Evolutionary conservation across 495 filamentous ascomycete genomes (phyloP).

Genomic region (Daldinia childiae): DNA sequence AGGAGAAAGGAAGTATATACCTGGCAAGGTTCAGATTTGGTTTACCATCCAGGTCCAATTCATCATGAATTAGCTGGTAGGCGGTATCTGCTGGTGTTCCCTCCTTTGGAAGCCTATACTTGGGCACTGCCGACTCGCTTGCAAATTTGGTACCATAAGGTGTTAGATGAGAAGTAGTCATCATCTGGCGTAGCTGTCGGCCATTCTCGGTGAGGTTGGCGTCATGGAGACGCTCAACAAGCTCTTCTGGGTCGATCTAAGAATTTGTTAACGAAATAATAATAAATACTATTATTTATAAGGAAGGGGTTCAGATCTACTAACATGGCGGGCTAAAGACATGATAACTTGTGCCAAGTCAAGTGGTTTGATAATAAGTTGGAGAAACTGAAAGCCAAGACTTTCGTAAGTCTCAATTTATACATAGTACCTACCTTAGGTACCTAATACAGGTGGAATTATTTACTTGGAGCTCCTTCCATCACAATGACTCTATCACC

Average conservation of each 20-base stretch:
- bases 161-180: conserved; percentile 63
- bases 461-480: not conserved
- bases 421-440: too few species aligned
- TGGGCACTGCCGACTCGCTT: conserved; percentile 68
- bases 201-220: conserved; percentile 52
- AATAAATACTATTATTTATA: not conserved
- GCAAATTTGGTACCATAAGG: conserved; percentile 73
- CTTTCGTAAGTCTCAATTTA: not conserved
- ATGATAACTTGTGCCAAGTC: not conserved
- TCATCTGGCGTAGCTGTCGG: conserved; percentile 52
- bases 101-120: conserved; percentile 69
- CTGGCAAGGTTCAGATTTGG: conserved; percentile 76
- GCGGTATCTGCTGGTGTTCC: conserved; percentile 71
- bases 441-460: too few species aligned
- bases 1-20: conserved; percentile 30
- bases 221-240: conserved; percentile 64
- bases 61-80: conserved; percentile 75
- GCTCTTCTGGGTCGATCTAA: conserved; percentile 71
- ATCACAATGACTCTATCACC: conserved; percentile 3
- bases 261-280: conserved; percentile 9
- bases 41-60: conserved; percentile 77
- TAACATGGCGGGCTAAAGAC: conserved; percentile 25
- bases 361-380: not conserved
- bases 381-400: not conserved
- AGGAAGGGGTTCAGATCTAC: not conserved